Evolutionary conservation across 139 green algal genomes (phyloP), one percentile per base, ranked within the genome.

Genomic region (Micractinium sp.): DNA sequence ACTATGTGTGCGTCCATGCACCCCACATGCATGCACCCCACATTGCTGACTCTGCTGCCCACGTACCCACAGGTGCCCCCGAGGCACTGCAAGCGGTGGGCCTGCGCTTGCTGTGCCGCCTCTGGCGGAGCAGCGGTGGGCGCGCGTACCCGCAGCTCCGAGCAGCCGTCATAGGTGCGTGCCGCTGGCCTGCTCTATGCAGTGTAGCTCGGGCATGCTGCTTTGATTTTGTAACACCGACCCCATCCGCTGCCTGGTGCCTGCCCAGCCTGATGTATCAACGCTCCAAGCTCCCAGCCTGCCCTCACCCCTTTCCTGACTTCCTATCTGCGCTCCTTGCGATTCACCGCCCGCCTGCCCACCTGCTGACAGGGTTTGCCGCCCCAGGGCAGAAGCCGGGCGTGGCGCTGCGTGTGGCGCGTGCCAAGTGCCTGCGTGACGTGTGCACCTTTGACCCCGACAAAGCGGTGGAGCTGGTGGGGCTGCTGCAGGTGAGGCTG

Each of bases 41-140:
- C 35, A 20, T n/a, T n/a, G n/a, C n/a, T n/a, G n/a, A n/a, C n/a
- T n/a, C n/a, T n/a, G 27, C 23, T 36, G 27, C 27, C 15, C 39
- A 41, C 15, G 31, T 79, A 15, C 14, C 63, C 29, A 13, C 47
- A 85, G 47, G 60, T 71, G 53, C 56, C 5, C 90, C 93, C 0
- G 69, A 91, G 61, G 25, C 82, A 76, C 85, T 96, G 75, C 93
- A 92, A 36, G 93, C 92, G 60, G 63, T 93, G n/a, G 90, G 69
- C 0, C 82, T 95, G 82, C 85, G 92, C 23, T 87, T 95, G 78
- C 56, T 94, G 75, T 88, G 81, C 27, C 83, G 87, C n/a, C 85
- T 91, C 25, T 95, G 93, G 93, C 76, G 83, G 12, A 36, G 73
- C 35, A 92, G 81, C 53, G 83, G 83, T 29, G 87, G 93, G 60